phyloP scores from a whole-genome alignment of 2,329 filamentous ascomycete species.

The Coniella vitis region DNA sequence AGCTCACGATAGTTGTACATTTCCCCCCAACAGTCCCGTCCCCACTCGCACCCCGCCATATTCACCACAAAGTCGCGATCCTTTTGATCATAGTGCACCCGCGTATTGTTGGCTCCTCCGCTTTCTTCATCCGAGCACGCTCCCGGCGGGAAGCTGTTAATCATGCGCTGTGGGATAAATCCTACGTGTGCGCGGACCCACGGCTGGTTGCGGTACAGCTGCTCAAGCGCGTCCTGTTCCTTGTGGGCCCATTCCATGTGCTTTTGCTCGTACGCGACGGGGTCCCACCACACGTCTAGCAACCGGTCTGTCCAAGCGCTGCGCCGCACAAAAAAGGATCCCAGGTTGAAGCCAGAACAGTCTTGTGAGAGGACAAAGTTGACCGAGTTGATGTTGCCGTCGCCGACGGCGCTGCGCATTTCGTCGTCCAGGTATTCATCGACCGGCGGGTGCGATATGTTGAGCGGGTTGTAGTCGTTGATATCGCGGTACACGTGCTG shows the following conservation, averaged over 20 bases:
- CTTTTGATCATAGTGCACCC: conserved; percentile 77
- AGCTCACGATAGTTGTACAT: conserved; percentile 94
- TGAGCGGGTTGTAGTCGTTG: conserved; percentile 90
- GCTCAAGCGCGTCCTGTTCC: conserved; percentile 91
- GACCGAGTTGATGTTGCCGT: conserved; percentile 70
- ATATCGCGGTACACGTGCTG: conserved; percentile 85
- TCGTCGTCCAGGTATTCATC: conserved; percentile 69
- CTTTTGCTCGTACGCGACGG: conserved; percentile 93
- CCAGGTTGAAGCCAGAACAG: conserved; percentile 92
- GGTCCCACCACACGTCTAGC: conserved; percentile 97
- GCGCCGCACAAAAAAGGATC: conserved; percentile 85
- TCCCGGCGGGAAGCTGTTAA: conserved; percentile 89
- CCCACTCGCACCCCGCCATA: conserved; percentile 97
- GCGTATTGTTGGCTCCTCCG: conserved; percentile 64
- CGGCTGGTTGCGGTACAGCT: conserved; percentile 83
- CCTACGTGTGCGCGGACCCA: conserved; percentile 86
- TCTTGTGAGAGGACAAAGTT: conserved; percentile 89
- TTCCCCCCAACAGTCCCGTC: conserved; percentile 93
- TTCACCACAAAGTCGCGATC: conserved; percentile 94
- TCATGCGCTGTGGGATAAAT: conserved; percentile 83
- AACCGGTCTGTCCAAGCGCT: conserved; percentile 85
- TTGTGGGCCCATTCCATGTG: conserved; percentile 99
- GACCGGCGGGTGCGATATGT: conserved; percentile 77
- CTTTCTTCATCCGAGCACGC: conserved; percentile 78
- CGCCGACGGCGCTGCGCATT: conserved; percentile 66